Base-by-base conservation (phyloP, 352 stramenopile genomes). In the Phytopythium litorale region DNA sequence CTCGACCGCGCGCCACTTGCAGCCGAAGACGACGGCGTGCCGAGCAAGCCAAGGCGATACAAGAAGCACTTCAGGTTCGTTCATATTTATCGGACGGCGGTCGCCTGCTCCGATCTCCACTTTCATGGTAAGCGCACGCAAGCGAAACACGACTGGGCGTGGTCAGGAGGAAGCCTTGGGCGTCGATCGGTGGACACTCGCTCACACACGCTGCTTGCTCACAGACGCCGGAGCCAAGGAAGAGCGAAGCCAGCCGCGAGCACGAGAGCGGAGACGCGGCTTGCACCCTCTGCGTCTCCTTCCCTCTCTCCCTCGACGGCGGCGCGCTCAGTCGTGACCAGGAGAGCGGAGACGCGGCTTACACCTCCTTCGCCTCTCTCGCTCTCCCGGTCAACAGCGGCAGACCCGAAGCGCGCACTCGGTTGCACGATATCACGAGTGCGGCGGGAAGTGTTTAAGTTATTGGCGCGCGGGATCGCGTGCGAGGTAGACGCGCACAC, bases 51-150 rank as follows among this genome's bases (percentile, higher is more conserved):
- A 50, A 38, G 33, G 51, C 45, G 23, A 66, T 46, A 56, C 38
- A 66, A 45, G 38, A 45, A 45, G 3, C 55, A 48, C 57, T 57
- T 68, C 66, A 78, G 69, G 71, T 82, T 80, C 67, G 72, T 79
- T 79, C 75, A 79, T 83, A 81, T 83, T 81, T 83, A 79, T 74
- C 73, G 68, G 62, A 62, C 60, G 60, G 49, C 21, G 45, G 45
- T 19, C 45, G 23, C 49, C 60, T 51, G 60, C 59, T 75, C 66
- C 63, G 75, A 72, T 75, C 64, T 72, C 58, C 68, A 70, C 70
- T 61, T 72, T 60, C 65, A 82, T 78, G 68, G 68, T 79, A 78
- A 74, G 66, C 45, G 18, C 45, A 13, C 45, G 45, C 45, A 7
- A 18, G 42, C 42, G 42, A 48, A 46, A 48, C 42, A 48, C 42